Evolutionary conservation across 164 flowering plant species (phyloP).

Genomic region (Paratinospora sagittata): DNA sequence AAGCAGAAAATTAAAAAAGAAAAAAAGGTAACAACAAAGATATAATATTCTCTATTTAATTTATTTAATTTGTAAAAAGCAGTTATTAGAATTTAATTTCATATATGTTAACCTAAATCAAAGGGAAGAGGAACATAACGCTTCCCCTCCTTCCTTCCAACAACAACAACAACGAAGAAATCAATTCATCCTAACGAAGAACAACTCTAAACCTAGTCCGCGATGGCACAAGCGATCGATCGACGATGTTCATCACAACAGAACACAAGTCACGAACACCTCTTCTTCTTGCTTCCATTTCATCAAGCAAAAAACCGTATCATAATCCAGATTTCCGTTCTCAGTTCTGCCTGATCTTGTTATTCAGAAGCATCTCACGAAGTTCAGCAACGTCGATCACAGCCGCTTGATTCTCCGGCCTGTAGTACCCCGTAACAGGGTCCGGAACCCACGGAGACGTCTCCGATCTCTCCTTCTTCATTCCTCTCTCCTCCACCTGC

Average conservation of each 20-base stretch:
- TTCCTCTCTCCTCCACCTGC: slow-evolving; percentile 16
- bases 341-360: slow-evolving; percentile 19
- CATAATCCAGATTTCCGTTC: neutral
- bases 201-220: neutral
- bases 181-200: neutral
- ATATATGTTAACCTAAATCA: neutral
- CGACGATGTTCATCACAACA: too few relatives aligned
- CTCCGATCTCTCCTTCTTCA: slow-evolving; percentile 7
- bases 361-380: slow-evolving; percentile 33
- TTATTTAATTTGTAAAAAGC: too few relatives aligned
- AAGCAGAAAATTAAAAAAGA: too few relatives aligned
- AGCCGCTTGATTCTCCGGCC: slow-evolving; percentile 41
- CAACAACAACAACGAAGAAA: neutral
- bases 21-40: too few relatives aligned
- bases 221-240: slow-evolving; percentile 4
- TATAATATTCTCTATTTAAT: too few relatives aligned
- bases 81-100: too few relatives aligned
- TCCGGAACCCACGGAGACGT: slow-evolving; percentile 59
- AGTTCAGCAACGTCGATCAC: slow-evolving; percentile 57
- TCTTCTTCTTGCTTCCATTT: too few relatives aligned
- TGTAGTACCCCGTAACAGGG: slow-evolving; percentile 57
- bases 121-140: too few relatives aligned
- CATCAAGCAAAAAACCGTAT: too few relatives aligned
- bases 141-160: neutral
- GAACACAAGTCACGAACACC: too few relatives aligned